Base-by-base conservation (phyloP, 1,139 yeast species). In the Wickerhamomyces sp. region DNA sequence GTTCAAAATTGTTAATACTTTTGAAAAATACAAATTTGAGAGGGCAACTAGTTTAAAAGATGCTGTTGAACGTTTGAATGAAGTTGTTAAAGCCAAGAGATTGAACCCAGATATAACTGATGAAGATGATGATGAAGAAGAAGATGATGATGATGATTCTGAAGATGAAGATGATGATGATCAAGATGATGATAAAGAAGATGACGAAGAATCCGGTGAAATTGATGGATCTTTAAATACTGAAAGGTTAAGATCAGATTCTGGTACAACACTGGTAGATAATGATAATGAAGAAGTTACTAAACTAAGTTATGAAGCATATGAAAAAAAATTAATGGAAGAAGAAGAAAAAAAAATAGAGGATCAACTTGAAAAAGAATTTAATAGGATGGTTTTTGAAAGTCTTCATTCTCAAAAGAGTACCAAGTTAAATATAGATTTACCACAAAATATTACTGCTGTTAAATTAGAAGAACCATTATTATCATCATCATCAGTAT, bases 361-460 rank as follows among this genome's bases (percentile, higher is more conserved):
- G 23, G 75, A 71, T 9, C 77, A 73, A 27, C 58, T 83, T 45
- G 86, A 81, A 40, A 71, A 65, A 45, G 83, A 81, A 54, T 75
- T 76, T 51, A 75, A 74, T 44, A 66, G 63, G 45, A 64, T 82
- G 56, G 65, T 80, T 44, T 58, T 66, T 32, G 82, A 78, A 37
- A 73, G 85, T 2, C 64, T 76, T 53, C 73, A 68, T 35, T 55
- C 66, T 5, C 64, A 68, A 33, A 69, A 61, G 44, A 36, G 56
- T 39, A 64, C 61, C 33, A 63, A 61, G 34, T 9, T 50, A 7
- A 32, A 48, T 2, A 43, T 46, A 18, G 52, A 47, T 2, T 33
- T 53, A 4, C 57, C 59, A 18, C 49, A 45, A 36, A 37, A 35
- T 27, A 26, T 35, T 29, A 10, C 13, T 15, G 37, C 29, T 10